phyloP scores from a whole-genome alignment of 805 yeast species.

The Starmerella apis region DNA sequence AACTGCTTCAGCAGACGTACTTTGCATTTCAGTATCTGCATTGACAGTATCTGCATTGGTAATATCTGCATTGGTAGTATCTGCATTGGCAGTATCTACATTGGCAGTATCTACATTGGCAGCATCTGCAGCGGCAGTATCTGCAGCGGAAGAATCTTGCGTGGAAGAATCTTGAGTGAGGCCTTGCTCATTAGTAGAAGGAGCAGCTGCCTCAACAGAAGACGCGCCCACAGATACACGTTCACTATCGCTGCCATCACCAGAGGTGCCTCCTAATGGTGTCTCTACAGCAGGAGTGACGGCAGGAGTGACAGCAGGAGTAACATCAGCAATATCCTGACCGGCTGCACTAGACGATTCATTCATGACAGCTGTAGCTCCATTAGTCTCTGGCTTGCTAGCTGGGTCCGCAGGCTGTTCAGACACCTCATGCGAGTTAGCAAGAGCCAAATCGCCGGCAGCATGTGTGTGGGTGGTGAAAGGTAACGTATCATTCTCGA shows the following conservation, averaged over 20 bases:
- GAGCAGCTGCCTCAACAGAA: neutral
- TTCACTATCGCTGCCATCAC: neutral
- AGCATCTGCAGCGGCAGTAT: constrained; percentile 6
- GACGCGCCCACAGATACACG: neutral
- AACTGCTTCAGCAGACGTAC: no score
- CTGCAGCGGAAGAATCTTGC: no score
- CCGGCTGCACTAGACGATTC: neutral
- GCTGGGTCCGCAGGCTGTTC: constrained; percentile 6
- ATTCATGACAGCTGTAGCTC: neutral
- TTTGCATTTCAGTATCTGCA: no score
- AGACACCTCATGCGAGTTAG: constrained; percentile 9
- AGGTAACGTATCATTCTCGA: constrained; percentile 39
- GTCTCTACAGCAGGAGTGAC: neutral
- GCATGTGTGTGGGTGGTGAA: constrained; percentile 27
- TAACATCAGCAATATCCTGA: neutral
- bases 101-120: neutral
- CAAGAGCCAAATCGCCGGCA: constrained; percentile 11
- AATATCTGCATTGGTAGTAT: no score
- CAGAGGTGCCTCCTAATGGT: neutral
- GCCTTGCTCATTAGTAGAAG: no score
- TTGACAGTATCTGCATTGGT: no score
- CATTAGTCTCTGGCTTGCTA: neutral
- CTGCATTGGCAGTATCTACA: no score
- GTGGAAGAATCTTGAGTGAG: no score
- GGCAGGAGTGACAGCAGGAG: neutral